phyloP scores from a whole-genome alignment of 768 basidiomycete genomes.

The Russula griseocarnosa region DNA sequence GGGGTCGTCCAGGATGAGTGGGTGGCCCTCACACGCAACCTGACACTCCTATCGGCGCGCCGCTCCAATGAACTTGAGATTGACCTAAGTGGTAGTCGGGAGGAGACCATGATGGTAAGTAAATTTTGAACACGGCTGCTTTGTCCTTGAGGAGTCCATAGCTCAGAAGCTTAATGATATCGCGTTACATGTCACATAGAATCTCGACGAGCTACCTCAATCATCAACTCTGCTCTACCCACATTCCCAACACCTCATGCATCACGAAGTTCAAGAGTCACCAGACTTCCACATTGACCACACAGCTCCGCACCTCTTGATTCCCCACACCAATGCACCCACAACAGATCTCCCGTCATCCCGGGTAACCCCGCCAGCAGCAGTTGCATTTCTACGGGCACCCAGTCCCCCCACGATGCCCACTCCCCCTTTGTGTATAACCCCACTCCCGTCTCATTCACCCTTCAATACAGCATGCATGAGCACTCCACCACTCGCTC shows the following conservation, averaged over 20 bases:
- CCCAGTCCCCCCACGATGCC: slow-evolving; percentile 8
- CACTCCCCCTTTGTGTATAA: slow-evolving; percentile 8
- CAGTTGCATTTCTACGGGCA: slow-evolving; percentile 1
- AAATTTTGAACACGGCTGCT: background rate
- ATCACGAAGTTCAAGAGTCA: slow-evolving; percentile 7
- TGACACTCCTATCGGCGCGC: slow-evolving; percentile 44
- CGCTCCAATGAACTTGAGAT: background rate
- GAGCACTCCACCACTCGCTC: slow-evolving; percentile 11
- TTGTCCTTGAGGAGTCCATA: background rate
- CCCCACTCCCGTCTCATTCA: slow-evolving; percentile 11
- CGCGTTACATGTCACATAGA: slow-evolving; percentile 13
- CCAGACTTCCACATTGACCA: slow-evolving; percentile 29
- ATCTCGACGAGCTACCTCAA: slow-evolving; percentile 17
- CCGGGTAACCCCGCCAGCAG: background rate
- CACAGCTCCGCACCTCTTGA: slow-evolving; percentile 32
- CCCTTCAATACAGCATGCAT: slow-evolving; percentile 27
- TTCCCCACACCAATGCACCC: background rate
- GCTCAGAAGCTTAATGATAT: slow-evolving; percentile 5
- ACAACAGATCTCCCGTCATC: background rate
- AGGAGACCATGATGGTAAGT: slow-evolving; percentile 45
- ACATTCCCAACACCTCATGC: slow-evolving; percentile 12
- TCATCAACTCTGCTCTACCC: slow-evolving; percentile 22
- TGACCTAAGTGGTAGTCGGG: slow-evolving; percentile 27
- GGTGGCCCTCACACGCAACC: slow-evolving; percentile 64
- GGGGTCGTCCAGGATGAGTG: slow-evolving; percentile 44